Evolutionary conservation across 768 basidiomycete species (phyloP).

Genomic region (Leucocoprinus leucothites): DNA sequence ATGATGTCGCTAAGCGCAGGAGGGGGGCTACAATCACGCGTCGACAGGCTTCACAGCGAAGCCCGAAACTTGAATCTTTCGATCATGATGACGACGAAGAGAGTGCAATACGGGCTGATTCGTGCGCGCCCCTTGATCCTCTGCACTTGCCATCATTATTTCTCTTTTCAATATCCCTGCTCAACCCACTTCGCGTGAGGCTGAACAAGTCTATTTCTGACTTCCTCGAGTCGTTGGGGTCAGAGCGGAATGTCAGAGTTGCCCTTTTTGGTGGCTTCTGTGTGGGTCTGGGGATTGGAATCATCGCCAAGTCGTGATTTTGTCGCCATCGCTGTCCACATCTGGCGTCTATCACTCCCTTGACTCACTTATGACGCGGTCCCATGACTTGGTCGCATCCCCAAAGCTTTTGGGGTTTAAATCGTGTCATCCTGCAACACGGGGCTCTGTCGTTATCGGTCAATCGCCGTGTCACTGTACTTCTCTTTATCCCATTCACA

Average conservation of each 20-base stretch:
- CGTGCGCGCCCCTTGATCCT: slow-evolving; percentile 46
- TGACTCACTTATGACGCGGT: too few relatives aligned
- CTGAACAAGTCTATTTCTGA: slow-evolving; percentile 23
- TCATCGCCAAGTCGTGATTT: neutral
- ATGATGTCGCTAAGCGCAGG: slow-evolving; percentile 52
- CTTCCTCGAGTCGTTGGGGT: slow-evolving; percentile 17
- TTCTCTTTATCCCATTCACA: too few relatives aligned
- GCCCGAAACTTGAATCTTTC: neutral
- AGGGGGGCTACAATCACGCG: slow-evolving; percentile 28
- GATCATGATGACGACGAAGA: slow-evolving; percentile 1
- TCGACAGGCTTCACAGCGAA: neutral
- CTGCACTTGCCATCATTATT: slow-evolving; percentile 65
- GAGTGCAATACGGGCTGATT: slow-evolving; percentile 4
- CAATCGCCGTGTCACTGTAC: too few relatives aligned
- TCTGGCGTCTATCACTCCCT: too few relatives aligned
- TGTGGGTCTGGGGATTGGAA: slow-evolving; percentile 35
- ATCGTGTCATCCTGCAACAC: too few relatives aligned
- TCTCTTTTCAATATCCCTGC: slow-evolving; percentile 56
- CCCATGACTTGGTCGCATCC: too few relatives aligned
- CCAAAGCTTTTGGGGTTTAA: too few relatives aligned
- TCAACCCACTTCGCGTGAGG: slow-evolving; percentile 40
- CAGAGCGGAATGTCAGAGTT: slow-evolving; percentile 26
- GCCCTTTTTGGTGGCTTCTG: slow-evolving; percentile 37
- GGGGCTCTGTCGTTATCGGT: too few relatives aligned
- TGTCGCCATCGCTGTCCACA: too few relatives aligned